phyloP scores from a whole-genome alignment of 164 flowering plant genomes.

The Santalum album region DNA sequence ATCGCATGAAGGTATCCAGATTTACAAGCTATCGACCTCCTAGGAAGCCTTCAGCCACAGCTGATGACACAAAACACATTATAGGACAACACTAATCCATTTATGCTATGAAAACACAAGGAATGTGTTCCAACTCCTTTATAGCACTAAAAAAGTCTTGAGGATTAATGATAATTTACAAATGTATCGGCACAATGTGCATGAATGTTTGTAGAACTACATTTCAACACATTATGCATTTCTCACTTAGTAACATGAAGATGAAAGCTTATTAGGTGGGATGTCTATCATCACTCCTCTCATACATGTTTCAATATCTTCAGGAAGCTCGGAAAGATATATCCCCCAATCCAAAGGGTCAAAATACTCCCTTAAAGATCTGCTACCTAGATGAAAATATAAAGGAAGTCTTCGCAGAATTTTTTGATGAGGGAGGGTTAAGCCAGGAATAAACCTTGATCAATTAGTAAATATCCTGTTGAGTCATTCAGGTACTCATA shows the following conservation, averaged over 20 bases:
- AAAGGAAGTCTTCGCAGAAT: constrained; percentile 6
- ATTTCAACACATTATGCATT: neutral
- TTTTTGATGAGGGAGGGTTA: constrained; percentile 14
- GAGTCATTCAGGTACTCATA: constrained; percentile 33
- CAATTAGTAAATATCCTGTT: constrained; percentile 38
- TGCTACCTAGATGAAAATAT: constrained; percentile 7
- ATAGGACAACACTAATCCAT: too few relatives aligned
- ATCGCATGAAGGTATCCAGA: too few relatives aligned
- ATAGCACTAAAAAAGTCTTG: too few relatives aligned
- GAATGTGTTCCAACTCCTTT: too few relatives aligned
- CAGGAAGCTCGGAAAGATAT: constrained; percentile 7
- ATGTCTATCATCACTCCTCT: constrained; percentile 6
- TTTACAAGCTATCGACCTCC: too few relatives aligned
- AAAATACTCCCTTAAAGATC: constrained; percentile 3
- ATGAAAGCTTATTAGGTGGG: neutral
- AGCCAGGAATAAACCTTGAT: constrained; percentile 53
- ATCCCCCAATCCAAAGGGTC: constrained; percentile 13
- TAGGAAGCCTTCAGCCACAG: too few relatives aligned
- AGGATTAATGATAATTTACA: too few relatives aligned
- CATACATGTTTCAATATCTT: constrained; percentile 23
- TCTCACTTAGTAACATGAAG: neutral
- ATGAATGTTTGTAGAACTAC: neutral
- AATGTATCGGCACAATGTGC: neutral
- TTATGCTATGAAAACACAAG: too few relatives aligned
- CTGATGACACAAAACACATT: too few relatives aligned